Percentiles rank a stretch among this genome's conserved stretches.
These are phyloP conservation scores for Fraxinus baroniana DNA, from an alignment of 305 asterid species.

Conservation along the genomic window DNA sequence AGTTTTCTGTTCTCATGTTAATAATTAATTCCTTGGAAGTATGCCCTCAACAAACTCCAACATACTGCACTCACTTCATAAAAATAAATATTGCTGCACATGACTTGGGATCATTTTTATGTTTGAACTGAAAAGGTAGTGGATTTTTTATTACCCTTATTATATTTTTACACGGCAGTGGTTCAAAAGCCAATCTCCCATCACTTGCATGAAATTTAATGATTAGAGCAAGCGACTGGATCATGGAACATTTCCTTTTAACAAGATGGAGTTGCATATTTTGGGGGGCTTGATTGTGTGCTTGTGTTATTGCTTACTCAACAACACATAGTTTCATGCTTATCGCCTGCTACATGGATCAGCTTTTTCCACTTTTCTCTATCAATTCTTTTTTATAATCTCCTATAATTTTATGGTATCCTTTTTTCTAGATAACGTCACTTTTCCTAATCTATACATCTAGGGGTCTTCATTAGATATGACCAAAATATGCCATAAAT, in stretches of 20 bases:
- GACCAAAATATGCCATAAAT: not conserved
- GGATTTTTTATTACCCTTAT: not conserved
- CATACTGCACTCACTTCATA: not conserved
- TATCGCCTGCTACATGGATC: not conserved
- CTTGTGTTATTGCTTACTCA: not conserved
- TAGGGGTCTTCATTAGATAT: not conserved
- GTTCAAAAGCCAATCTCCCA: not conserved
- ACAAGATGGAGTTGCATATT: not conserved
- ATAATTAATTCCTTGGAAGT: not conserved
- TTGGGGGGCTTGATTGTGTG: not conserved
- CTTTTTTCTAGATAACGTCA: not conserved
- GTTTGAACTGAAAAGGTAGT: not conserved
- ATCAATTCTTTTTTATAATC: not conserved
- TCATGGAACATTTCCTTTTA: not conserved
- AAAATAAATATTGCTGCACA: not conserved
- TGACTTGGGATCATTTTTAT: not conserved
- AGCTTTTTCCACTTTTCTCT: not conserved
- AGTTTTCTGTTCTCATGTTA: conserved; percentile 23
- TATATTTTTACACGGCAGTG: not conserved
- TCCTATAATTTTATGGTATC: not conserved
- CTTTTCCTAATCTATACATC: not conserved
- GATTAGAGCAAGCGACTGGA: not conserved
- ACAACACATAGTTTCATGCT: not conserved
- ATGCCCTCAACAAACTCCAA: not conserved
- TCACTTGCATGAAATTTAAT: not conserved